These are phyloP conservation scores for Casaregolazyma suthepensis DNA, from an alignment of 1,139 yeast genomes.

Conservation along the genomic window DNA sequence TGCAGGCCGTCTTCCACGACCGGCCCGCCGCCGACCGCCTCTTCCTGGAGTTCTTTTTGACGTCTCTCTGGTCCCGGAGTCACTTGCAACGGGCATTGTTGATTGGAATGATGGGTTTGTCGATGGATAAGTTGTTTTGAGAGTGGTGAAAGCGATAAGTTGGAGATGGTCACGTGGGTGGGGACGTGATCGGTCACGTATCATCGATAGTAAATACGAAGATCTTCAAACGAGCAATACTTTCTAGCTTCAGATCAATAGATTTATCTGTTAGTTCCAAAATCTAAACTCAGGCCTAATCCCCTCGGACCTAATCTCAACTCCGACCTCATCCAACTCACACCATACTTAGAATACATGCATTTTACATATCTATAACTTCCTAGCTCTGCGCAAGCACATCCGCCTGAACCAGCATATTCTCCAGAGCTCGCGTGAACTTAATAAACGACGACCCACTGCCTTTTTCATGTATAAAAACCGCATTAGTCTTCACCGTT, in stretches of 20 bases:
- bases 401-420: slow-evolving; percentile 17
- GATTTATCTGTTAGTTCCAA: too few relatives aligned
- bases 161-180: background rate
- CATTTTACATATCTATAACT: background rate
- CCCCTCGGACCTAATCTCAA: too few relatives aligned
- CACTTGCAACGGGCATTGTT: background rate
- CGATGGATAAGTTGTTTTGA: background rate
- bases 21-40: slow-evolving; percentile 1
- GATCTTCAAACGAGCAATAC: too few relatives aligned
- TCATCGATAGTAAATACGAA: too few relatives aligned
- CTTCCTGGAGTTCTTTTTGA: slow-evolving; percentile 1
- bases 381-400: slow-evolving; percentile 11
- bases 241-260: too few relatives aligned
- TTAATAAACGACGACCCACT: slow-evolving; percentile 28
- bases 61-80: background rate
- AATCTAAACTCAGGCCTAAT: too few relatives aligned
- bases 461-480: slow-evolving; percentile 29
- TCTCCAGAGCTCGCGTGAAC: slow-evolving; percentile 31
- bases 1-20: slow-evolving; percentile 3
- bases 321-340: too few relatives aligned
- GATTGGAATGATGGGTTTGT: background rate
- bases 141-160: background rate
- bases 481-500: slow-evolving; percentile 20
- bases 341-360: background rate
- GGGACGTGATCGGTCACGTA: background rate